Evolutionary conservation across 306 rosid genomes (phyloP).

Genomic region (Quercus aquifolioides): DNA sequence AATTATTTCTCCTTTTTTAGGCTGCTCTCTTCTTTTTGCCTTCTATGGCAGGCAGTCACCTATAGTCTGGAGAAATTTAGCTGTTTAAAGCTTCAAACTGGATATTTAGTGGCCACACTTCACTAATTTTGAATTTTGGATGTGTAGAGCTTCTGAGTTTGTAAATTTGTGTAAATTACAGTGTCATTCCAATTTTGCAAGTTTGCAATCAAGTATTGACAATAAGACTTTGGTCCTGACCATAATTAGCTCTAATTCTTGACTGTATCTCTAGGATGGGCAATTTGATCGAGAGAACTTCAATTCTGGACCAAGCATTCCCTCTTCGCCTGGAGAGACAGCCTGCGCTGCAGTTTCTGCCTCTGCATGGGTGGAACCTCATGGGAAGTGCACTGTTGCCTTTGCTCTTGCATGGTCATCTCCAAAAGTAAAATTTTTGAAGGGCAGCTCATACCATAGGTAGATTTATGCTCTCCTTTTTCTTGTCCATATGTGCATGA

Average conservation of each 20-base stretch:
- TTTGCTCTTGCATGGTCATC: constrained; percentile 97
- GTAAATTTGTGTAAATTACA: neutral
- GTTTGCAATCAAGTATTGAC: neutral
- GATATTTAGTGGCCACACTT: neutral
- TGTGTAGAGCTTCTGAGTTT: neutral
- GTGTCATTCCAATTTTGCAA: neutral
- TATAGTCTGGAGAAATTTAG: neutral
- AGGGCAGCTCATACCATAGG: constrained; percentile 89
- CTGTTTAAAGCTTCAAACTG: neutral
- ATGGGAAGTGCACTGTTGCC: constrained; percentile 93
- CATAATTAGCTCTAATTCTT: constrained; percentile 26
- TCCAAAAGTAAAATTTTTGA: constrained; percentile 84
- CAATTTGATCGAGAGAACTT: constrained; percentile 81
- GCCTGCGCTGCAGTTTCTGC: constrained; percentile 97
- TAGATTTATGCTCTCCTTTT: constrained; percentile 17
- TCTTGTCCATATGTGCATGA: constrained; percentile 8
- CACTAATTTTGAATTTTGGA: neutral
- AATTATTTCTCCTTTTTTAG: constrained; percentile 17
- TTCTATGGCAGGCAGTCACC: neutral
- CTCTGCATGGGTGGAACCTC: constrained; percentile 98
- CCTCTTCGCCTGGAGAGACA: constrained; percentile 92
- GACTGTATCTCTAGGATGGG: constrained; percentile 63
- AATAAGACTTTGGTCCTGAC: neutral
- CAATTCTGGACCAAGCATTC: constrained; percentile 72
- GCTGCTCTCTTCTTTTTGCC: constrained; percentile 2